phyloP scores from a whole-genome alignment of 495 filamentous ascomycete species.

The Pyronema domesticum region DNA sequence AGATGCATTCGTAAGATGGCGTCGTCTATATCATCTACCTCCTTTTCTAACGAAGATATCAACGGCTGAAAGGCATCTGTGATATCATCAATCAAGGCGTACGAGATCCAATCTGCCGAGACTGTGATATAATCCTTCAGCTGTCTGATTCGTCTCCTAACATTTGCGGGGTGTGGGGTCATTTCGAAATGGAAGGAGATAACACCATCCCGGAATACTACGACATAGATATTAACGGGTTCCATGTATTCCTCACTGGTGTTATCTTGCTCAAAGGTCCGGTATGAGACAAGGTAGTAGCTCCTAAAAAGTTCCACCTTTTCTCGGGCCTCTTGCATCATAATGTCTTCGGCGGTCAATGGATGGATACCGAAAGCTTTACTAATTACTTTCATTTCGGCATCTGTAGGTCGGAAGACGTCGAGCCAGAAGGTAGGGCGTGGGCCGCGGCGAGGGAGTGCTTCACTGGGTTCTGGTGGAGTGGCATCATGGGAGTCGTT shows the following conservation, averaged over 20 bases:
- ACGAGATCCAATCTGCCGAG: slow-evolving; percentile 96
- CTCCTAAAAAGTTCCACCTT: slow-evolving; percentile 95
- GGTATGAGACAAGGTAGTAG: slow-evolving; percentile 96
- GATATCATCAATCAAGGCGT: slow-evolving; percentile 96
- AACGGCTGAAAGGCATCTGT: slow-evolving; percentile 87
- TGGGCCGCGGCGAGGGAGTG: slow-evolving; percentile 10
- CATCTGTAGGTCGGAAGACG: slow-evolving; percentile 73
- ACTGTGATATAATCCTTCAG: slow-evolving; percentile 85
- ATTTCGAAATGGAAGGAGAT: slow-evolving; percentile 48
- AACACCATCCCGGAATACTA: slow-evolving; percentile 91
- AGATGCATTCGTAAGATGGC: slow-evolving; percentile 49
- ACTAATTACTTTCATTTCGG: slow-evolving; percentile 73
- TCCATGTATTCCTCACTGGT: slow-evolving; percentile 61
- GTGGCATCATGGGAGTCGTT: not conserved
- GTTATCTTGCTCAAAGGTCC: slow-evolving; percentile 73
- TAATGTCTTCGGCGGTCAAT: slow-evolving; percentile 84
- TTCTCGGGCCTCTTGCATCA: slow-evolving; percentile 82
- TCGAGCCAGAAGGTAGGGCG: slow-evolving; percentile 55
- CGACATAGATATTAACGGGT: slow-evolving; percentile 86
- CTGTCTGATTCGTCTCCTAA: slow-evolving; percentile 77
- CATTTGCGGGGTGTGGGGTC: slow-evolving; percentile 68
- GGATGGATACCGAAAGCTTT: slow-evolving; percentile 87
- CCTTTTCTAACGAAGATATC: slow-evolving; percentile 65
- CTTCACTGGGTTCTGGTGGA: not conserved
- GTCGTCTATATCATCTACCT: slow-evolving; percentile 88